Evolutionary conservation across 2,329 filamentous ascomycete species (phyloP), one percentile per base, ranked within the genome.

Genomic region (Bertia moriformis): DNA sequence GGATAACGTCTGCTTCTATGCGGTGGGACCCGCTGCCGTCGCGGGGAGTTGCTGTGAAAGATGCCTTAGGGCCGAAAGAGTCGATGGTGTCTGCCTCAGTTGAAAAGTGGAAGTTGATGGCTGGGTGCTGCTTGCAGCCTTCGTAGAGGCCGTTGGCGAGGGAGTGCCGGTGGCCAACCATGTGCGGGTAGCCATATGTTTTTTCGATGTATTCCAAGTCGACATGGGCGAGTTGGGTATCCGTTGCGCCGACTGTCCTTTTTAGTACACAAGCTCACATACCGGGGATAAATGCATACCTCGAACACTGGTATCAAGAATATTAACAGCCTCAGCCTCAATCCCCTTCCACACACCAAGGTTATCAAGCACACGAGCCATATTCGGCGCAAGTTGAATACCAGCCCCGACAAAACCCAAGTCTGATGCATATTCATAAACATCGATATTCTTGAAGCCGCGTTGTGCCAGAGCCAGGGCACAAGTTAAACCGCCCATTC

Each of bases 161-260:
- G 5, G 78, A 82, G 0, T 78, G 68, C 15, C 84, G 74, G 53
- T 91, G 84, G 4, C 82, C 83, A 3, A 84, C 81, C 70, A 83
- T 86, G 59, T 89, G 83, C 0, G 81, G 76, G 52, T 81, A 86
- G 24, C 72, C 72, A 51, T 87, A 89, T 20, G 70, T 76, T 5
- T 71, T 59, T 38, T 69, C 61, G 45, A 89, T 75, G 47, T 85
- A 76, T 20, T 64, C 63, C 50, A 89, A 70, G 43, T 76, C 65
- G 33, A 89, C 81, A 47, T 81, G 76, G 3, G 73, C 74, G 4
- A 89, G 68, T 55, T 88, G 81, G 3, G 62, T 58, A 51, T 87
- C 69, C 4, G 73, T 74, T 24, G 76, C 66, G 19, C 83, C 83
- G 59, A 85, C 73, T 68, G 45, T 41, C 15, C 32, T 7, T 15